Evolutionary conservation across 176 grass and related monocot genomes (phyloP), one percentile per base, ranked within the genome.

Genomic region (Cocos nucifera): DNA sequence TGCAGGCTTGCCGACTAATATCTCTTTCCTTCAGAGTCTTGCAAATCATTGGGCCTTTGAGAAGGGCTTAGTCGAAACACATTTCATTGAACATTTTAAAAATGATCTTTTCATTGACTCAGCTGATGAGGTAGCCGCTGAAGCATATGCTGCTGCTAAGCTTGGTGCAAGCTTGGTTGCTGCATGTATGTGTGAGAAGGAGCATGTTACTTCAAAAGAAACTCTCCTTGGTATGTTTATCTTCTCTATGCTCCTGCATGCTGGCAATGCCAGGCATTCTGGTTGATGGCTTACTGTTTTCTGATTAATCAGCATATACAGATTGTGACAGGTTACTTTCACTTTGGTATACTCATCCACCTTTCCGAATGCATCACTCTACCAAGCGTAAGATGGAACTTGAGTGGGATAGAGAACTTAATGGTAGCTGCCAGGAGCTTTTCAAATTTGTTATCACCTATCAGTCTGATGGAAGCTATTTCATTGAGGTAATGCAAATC

Each of bases 1-100:
- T 73, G 87, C 92, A 62, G 92, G 92, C 53, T 82, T 96, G 71
- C 87, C 92, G 4, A 96, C 86, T 59, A 96, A 96, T 68, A 62
- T 90, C 52, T 70, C 56, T 80, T 96, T 96, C 74, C 75, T 96
- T 24, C 78, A 79, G 73, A 88, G 80, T 66, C 86, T 96, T 44
- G 75, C 92, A 77, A 78, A 76, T 66, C 92, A 96, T 74, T 79
- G 69, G 74, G 80, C 87, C 57, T 96, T 96, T 82, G 75, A 96
- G 66, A 88, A 65, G 71, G 92, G 87, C 53, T 54, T 77, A 54
- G 86, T 96, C 19, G 80, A 88, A 53, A 96, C 92, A 62, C 92
- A 90, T 57, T 96, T 90, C 39, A 96, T 96, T 49, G 92, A 96
- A 19, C 81, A 73, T 52, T 87, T 77, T 58, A 87, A 80, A 82